Evolutionary conservation across 371 early-diverging fungal species (phyloP), one percentile per base, ranked within the genome.

Genomic region (Syncephalastrum sp.): DNA sequence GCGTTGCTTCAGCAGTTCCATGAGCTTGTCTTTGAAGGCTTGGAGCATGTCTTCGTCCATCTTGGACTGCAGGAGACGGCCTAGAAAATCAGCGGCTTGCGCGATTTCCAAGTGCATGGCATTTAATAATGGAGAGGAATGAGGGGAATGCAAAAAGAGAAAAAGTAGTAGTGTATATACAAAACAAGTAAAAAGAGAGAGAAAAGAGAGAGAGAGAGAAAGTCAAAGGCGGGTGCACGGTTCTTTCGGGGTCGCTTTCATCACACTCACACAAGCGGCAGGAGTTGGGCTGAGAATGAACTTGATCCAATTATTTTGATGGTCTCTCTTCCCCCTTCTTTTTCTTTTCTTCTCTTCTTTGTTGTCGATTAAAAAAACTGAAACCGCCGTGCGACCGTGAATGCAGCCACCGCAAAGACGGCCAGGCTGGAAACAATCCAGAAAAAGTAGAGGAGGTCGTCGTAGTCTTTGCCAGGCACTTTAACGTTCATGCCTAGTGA

Each of bases 401-500:
- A 59, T 8, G 69, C 64, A 25, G 67, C 52, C 24, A 77, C 61
- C 15, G 72, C 77, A 65, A 77, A 77, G 4, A 69, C 63, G 5
- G 65, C 62, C 10, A 77, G 42, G 17, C 69, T 63, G 33, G 65
- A 49, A 1, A 73, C 59, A n/a, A 77, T 71, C 72, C 74, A 73
- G 47, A 69, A 77, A 50, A 76, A 76, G 43, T 70, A 76, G 5
- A 70, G 50, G 17, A 76, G 46, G 53, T 72, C 66, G 47, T 76
- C 78, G 45, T 70, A 67, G 41, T 84, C 83, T 53, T 83, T 83
- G 0, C 89, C 85, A n/a, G 89, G 89, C 0, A 86, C 89, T 29
- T 75, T 79, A 47, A 93, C 91, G 63, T 95, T 95, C 73, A 86
- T 84, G 4, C 85, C 85, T 76, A 74, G 76, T 10, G 10, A 14